Percentiles rank a stretch among this genome's conserved stretches.
These are phyloP conservation scores for Beauveria brongniartii DNA, from an alignment of 2,329 filamentous ascomycete genomes.

Conservation along the genomic window DNA sequence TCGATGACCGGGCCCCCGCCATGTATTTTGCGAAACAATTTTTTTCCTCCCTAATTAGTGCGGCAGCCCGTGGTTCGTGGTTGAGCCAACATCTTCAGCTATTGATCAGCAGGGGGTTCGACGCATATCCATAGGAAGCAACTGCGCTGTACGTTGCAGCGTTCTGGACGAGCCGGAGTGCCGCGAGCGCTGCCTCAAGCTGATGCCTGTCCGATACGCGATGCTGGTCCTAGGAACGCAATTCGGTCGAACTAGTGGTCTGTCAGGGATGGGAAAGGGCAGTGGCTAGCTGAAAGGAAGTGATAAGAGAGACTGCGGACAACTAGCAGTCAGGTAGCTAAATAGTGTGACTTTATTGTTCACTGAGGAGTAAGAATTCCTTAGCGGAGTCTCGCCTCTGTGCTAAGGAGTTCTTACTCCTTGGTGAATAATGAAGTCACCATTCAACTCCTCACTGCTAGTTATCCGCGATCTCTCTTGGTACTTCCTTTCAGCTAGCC, in stretches of 20 bases:
- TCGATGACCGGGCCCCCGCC: background rate
- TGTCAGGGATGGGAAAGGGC: no score
- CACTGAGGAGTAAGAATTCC: no score
- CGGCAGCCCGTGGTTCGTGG: background rate
- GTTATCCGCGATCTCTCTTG: no score
- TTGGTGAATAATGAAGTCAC: no score
- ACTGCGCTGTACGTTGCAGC: background rate
- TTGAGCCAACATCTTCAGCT: background rate
- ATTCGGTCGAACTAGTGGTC: background rate
- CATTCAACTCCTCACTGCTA: no score
- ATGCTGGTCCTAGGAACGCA: background rate
- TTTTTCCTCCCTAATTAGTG: background rate
- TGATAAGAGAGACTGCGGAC: no score
- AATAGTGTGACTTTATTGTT: no score
- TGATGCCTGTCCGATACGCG: background rate
- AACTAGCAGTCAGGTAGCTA: no score
- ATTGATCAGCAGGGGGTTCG: background rate
- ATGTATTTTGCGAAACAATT: background rate
- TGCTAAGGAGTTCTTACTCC: no score
- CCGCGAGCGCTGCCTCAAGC: background rate
- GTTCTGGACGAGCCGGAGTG: background rate
- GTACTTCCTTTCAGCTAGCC: no score
- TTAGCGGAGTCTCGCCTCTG: no score
- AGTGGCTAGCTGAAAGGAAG: no score
- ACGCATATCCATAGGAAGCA: background rate